Base-by-base conservation (phyloP, 768 basidiomycete genomes). In the Crassisporium funariophilum region DNA sequence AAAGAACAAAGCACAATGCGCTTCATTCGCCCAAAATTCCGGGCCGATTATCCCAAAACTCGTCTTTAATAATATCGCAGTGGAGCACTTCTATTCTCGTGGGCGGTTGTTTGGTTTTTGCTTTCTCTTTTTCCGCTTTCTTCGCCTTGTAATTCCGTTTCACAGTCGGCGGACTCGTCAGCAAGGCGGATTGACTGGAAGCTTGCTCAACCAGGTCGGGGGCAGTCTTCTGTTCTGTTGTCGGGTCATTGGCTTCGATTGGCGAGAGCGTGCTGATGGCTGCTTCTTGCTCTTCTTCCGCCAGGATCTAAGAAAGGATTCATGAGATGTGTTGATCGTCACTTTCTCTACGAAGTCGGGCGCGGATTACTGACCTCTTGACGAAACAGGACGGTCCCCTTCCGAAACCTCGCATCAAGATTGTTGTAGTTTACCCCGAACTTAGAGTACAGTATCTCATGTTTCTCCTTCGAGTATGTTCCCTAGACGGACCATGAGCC, bases 391-490 rank as follows among this genome's bases (percentile, higher is more conserved):
- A 91, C 75, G 55, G 88, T 94, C 9, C 97, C 97, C 62, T 95
- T 95, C 41, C 88, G 73, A 59, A 79, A 95, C 48, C 85, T 75
- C 1, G 76, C 72, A 7, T 86, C 75, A 4, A 95, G 63, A 5
- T 76, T 68, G 53, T 90, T 95, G 62, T 98, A 99, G 64, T 98
- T 98, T 56, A 95, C 82, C 4, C 77, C 74, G 58, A 94, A 98
- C 11, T 76, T 77, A 10, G 79, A 73, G 69, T 86, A 95, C 2
- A 99, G 73, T 4, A 98, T 85, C 65, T 98, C 95, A 52, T 99
- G 81, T 69, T 99, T 99, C 51, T 88, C 81, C 44, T 83, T 82
- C 6, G 97, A 90, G 22, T 90, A 74, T 0, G 94, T 97, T 1
- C 94, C 91, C 94, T 98, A 50, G 2, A 5, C n/a, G n/a, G n/a